Conservation (phyloP, 176 grass and related monocot genomes). For the Cenchrus purpureus region DNA sequence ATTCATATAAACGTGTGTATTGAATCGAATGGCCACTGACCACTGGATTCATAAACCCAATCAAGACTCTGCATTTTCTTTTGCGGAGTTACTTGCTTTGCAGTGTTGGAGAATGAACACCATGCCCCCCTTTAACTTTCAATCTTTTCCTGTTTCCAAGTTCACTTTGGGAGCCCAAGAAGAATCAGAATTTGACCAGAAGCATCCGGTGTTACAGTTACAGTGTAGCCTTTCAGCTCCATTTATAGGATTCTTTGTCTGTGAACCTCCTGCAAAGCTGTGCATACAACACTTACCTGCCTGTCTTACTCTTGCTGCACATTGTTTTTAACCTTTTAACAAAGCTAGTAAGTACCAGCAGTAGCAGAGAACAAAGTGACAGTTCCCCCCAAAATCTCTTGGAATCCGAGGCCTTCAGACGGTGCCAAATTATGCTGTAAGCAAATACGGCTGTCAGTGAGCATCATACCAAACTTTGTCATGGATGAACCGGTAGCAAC, state of each 20-base stretch:
- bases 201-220: neutral
- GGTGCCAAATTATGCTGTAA: constrained; percentile 18
- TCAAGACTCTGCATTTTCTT: neutral
- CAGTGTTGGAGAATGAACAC: neutral
- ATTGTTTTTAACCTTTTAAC: constrained; percentile 22
- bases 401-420: constrained; percentile 31
- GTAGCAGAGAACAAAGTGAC: constrained; percentile 21
- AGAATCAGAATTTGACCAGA: constrained; percentile 22
- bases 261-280: constrained; percentile 12
- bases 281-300: neutral
- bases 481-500: neutral
- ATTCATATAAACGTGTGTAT: too few relatives aligned
- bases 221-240: neutral
- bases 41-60: neutral
- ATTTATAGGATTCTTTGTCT: constrained; percentile 21
- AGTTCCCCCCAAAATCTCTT: constrained; percentile 23
- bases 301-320: neutral
- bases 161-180: constrained; percentile 17
- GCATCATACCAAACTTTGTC: neutral
- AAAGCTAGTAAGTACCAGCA: neutral
- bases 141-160: constrained; percentile 18
- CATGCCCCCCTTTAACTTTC: neutral
- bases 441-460: constrained; percentile 32
- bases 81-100: neutral
- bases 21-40: too few relatives aligned